Evolutionary conservation across 73 alveolate species (phyloP).

Genomic region (Halteria grandinella): DNA sequence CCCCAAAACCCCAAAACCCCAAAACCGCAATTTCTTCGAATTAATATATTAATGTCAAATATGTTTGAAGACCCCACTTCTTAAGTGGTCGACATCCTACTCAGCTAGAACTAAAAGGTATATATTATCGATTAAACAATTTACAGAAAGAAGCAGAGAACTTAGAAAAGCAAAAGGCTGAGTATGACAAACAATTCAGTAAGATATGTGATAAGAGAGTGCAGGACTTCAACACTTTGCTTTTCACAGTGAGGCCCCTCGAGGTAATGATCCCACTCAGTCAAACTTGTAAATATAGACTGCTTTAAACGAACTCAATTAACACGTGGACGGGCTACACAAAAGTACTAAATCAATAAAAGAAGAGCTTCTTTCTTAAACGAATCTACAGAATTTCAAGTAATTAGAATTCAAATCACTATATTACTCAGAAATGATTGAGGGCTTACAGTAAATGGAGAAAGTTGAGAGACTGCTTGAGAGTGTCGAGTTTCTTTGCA

Average conservation of each 20-base stretch:
- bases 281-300: background rate
- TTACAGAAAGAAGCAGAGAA: conserved; percentile 13
- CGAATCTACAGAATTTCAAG: background rate
- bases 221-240: conserved; percentile 13
- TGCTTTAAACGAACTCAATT: conserved; percentile 12
- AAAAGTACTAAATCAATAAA: conserved; percentile 6
- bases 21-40: background rate
- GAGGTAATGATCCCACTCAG: background rate
- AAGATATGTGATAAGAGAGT: conserved; percentile 10
- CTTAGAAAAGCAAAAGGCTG: background rate
- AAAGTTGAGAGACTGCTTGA: conserved; percentile 28
- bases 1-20: too few relatives aligned
- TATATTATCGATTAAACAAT: background rate
- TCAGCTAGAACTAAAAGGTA: conserved; percentile 13
- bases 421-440: conserved; percentile 20
- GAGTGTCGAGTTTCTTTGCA: conserved; percentile 7
- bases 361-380: background rate
- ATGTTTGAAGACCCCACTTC: conserved; percentile 5
- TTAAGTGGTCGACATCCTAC: conserved; percentile 23
- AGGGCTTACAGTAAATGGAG: conserved; percentile 20
- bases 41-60: background rate
- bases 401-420: conserved; percentile 13
- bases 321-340: conserved; percentile 31
- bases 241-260: conserved; percentile 34
- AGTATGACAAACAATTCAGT: background rate